A percentile compares a stretch with the other conserved stretches of the same genome.
phyloP scores from a whole-genome alignment of 2,329 filamentous ascomycete species.

The Tothia fuscella region DNA sequence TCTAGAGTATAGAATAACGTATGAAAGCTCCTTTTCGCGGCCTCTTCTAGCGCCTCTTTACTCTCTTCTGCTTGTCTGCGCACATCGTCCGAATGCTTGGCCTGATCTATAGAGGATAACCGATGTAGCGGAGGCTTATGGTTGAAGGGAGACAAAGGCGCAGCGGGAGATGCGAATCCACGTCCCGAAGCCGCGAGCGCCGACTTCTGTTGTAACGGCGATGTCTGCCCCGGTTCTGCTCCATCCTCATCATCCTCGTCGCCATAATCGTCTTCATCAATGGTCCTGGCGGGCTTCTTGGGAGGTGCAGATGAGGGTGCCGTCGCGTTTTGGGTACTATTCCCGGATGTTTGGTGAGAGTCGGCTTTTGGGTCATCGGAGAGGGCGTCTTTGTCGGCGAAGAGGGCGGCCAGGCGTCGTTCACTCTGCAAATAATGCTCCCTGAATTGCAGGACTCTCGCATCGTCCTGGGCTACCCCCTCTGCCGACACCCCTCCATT shows the following conservation, averaged over 20 bases:
- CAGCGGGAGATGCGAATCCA: conserved; percentile 40
- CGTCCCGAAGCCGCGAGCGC: conserved; percentile 41
- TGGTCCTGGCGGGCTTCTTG: conserved; percentile 55
- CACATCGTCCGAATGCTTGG: conserved; percentile 71
- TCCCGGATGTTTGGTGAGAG: conserved; percentile 1
- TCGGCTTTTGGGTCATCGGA: conserved; percentile 15
- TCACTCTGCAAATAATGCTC: conserved; percentile 69
- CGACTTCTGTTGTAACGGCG: conserved; percentile 36
- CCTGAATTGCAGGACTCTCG: conserved; percentile 49
- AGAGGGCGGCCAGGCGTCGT: conserved; percentile 64
- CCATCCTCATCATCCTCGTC: conserved; percentile 61
- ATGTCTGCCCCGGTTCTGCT: conserved; percentile 30
- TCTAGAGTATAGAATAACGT: conserved; percentile 92
- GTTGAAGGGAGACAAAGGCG: conserved; percentile 49
- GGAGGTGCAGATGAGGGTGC: conserved; percentile 37
- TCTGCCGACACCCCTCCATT: conserved; percentile 29
- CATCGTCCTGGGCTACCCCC: conserved; percentile 33
- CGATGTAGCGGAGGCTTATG: conserved; percentile 52
- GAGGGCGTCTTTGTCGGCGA: conserved; percentile 36
- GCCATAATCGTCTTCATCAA: conserved; percentile 77
- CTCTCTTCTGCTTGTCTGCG: conserved; percentile 88
- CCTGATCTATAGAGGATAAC: conserved; percentile 38
- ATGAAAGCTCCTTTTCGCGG: conserved; percentile 80
- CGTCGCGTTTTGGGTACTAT: conserved; percentile 11
- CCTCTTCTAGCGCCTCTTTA: conserved; percentile 80